Percentiles rank a stretch among this genome's conserved stretches.
Conservation (phyloP, 768 basidiomycete genomes). For the Strobilomyces dryophilus region DNA sequence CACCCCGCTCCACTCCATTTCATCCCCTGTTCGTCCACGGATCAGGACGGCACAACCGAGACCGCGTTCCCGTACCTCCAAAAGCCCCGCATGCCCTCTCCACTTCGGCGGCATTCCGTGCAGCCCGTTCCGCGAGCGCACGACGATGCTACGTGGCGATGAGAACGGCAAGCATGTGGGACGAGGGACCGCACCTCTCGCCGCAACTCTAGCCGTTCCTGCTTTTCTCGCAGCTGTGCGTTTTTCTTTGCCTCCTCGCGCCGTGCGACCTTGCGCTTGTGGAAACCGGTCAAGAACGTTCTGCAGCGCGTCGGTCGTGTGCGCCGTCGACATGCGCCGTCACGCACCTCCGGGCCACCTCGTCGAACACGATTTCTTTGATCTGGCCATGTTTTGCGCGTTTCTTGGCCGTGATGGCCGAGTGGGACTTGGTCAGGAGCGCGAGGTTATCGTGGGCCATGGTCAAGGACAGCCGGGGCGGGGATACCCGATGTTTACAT, state of each 20-base stretch:
- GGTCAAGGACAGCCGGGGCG: conserved; percentile 8
- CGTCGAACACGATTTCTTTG: conserved; percentile 83
- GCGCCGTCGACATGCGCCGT: conserved; percentile 10
- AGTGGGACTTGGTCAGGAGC: conserved; percentile 60
- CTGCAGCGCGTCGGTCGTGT: conserved; percentile 36
- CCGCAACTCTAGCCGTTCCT: conserved; percentile 67
- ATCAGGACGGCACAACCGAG: conserved; percentile 6
- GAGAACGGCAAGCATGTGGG: conserved; percentile 9
- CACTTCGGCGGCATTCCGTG: conserved; percentile 70
- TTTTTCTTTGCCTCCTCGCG: conserved; percentile 71
- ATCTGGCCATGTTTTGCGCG: conserved; percentile 63
- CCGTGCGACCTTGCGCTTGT: conserved; percentile 86
- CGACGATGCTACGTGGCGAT: conserved; percentile 58
- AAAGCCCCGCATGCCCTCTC: conserved; percentile 67
- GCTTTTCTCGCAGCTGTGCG: conserved; percentile 73
- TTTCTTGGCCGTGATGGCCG: conserved; percentile 62
- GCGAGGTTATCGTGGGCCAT: conserved; percentile 45
- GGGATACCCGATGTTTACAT: conserved; percentile 24
- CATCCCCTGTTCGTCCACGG: conserved; percentile 26
- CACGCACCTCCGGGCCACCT: conserved; percentile 69
- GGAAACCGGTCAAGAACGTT: conserved; percentile 90
- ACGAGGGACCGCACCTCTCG: conserved; percentile 56
- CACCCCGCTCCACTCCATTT: conserved; percentile 49
- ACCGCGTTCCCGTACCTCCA: conserved; percentile 34
- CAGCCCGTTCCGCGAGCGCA: conserved; percentile 71